Evolutionary conservation across 1,284 basidiomycete genomes (phyloP).

Genomic region (Entoloma clypeatum): DNA sequence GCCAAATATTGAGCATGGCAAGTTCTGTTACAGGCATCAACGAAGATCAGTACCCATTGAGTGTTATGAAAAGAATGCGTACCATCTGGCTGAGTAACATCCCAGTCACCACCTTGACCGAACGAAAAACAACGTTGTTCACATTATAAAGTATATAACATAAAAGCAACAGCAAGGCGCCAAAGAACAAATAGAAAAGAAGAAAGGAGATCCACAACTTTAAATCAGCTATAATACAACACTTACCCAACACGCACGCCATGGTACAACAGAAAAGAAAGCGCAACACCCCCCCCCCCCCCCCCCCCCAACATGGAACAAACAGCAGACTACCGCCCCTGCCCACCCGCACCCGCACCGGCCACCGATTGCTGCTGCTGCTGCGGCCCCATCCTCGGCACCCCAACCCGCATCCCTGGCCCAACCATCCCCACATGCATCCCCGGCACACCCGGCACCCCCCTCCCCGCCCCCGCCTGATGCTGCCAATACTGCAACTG

Average conservation of each 20-base stretch:
- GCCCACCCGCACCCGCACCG: conserved; percentile 14
- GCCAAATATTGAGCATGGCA: too few relatives aligned
- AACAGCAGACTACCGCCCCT: conserved; percentile 13
- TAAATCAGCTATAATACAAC: neutral
- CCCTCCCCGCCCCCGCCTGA: conserved; percentile 10
- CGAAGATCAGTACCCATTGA: too few relatives aligned
- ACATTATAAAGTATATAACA: too few relatives aligned
- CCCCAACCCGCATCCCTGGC: conserved; percentile 3
- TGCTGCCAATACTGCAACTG: conserved; percentile 19
- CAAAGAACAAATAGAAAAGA: too few relatives aligned
- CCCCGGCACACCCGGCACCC: conserved; percentile 4
- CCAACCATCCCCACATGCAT: conserved; percentile 5
- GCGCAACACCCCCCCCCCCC: neutral
- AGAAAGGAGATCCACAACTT: too few relatives aligned
- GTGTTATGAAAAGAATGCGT: too few relatives aligned
- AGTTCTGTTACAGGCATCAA: too few relatives aligned
- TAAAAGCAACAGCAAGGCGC: too few relatives aligned
- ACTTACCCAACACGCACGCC: conserved; percentile 2
- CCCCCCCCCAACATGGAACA: neutral
- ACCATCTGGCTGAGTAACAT: too few relatives aligned
- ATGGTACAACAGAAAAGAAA: neutral
- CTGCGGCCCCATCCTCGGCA: conserved; percentile 9
- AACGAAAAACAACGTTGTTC: too few relatives aligned
- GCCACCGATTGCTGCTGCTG: conserved; percentile 14
- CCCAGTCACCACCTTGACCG: too few relatives aligned